These are phyloP conservation scores for Excoecaria agallocha DNA, from an alignment of 345 rosid genomes.

Conservation along the genomic window DNA sequence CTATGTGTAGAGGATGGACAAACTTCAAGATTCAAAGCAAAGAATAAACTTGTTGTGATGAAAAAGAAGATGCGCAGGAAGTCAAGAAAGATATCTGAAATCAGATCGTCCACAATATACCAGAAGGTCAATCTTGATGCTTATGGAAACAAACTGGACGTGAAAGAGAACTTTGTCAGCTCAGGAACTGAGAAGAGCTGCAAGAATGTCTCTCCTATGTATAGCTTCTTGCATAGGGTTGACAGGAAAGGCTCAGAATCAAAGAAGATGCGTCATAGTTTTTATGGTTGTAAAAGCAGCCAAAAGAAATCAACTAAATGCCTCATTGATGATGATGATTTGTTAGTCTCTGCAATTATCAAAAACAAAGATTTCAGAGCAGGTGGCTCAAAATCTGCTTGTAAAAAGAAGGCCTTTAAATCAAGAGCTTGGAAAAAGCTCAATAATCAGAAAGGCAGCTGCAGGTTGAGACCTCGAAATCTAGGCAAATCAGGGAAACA, in stretches of 20 bases:
- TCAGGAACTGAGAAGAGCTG: slow-evolving; percentile 18
- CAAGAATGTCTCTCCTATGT: slow-evolving; percentile 21
- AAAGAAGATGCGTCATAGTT: slow-evolving; percentile 30
- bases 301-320: slow-evolving; percentile 45
- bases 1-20: slow-evolving; percentile 35
- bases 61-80: slow-evolving; percentile 61
- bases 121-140: slow-evolving; percentile 34
- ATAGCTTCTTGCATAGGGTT: slow-evolving; percentile 24
- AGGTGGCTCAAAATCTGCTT: slow-evolving; percentile 36
- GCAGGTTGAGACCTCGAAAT: slow-evolving; percentile 65
- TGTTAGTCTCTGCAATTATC: slow-evolving; percentile 53
- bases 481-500: slow-evolving; percentile 45
- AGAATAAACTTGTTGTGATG: slow-evolving; percentile 31
- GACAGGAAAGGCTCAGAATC: slow-evolving; percentile 32
- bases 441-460: slow-evolving; percentile 51
- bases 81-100: slow-evolving; percentile 66
- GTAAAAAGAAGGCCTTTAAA: slow-evolving; percentile 46
- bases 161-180: slow-evolving; percentile 19
- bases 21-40: slow-evolving; percentile 33
- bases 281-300: slow-evolving; percentile 35
- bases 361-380: slow-evolving; percentile 45
- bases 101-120: slow-evolving; percentile 35
- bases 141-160: slow-evolving; percentile 25
- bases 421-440: slow-evolving; percentile 43
- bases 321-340: slow-evolving; percentile 59